phyloP scores from a whole-genome alignment of 2,329 filamentous ascomycete species.

The Dothideomycetidae sp. region DNA sequence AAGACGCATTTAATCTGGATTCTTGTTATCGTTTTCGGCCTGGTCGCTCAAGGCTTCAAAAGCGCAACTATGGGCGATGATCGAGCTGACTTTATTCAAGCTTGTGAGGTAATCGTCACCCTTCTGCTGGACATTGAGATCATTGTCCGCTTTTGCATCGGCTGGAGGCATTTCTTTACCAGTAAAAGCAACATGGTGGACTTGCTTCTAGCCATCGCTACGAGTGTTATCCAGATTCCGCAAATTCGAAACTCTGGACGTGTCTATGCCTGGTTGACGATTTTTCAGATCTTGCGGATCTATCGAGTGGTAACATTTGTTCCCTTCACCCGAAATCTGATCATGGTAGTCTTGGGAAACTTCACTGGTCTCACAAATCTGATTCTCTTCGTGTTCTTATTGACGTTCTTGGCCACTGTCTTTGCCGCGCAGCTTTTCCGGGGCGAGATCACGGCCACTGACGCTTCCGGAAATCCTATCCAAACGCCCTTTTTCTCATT shows the following conservation, averaged over 20 bases:
- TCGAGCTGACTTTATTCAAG: conserved; percentile 51
- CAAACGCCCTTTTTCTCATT: conserved; percentile 74
- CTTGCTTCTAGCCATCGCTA: conserved; percentile 63
- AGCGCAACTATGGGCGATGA: conserved; percentile 58
- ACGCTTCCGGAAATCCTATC: conserved; percentile 47
- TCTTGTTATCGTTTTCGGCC: conserved; percentile 59
- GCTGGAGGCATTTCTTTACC: conserved; percentile 69
- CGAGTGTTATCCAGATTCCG: conserved; percentile 73
- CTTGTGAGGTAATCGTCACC: conserved; percentile 62
- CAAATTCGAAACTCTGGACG: conserved; percentile 57
- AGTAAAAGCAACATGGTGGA: conserved; percentile 68
- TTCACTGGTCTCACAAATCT: conserved; percentile 83
- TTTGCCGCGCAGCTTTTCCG: conserved; percentile 88
- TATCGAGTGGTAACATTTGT: conserved; percentile 88
- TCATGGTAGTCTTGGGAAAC: conserved; percentile 77
- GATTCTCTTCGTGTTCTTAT: conserved; percentile 89
- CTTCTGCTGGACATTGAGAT: conserved; percentile 71
- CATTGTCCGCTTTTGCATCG: conserved; percentile 56
- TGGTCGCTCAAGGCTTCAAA: conserved; percentile 65
- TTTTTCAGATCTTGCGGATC: conserved; percentile 84
- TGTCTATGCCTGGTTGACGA: conserved; percentile 71
- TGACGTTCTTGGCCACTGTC: conserved; percentile 86
- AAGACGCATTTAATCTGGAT: conserved; percentile 70
- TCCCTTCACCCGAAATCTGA: conserved; percentile 72
- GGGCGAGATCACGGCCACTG: conserved; percentile 57